phyloP scores from a whole-genome alignment of 2,329 filamentous ascomycete genomes.

The Cladosporium sp. region DNA sequence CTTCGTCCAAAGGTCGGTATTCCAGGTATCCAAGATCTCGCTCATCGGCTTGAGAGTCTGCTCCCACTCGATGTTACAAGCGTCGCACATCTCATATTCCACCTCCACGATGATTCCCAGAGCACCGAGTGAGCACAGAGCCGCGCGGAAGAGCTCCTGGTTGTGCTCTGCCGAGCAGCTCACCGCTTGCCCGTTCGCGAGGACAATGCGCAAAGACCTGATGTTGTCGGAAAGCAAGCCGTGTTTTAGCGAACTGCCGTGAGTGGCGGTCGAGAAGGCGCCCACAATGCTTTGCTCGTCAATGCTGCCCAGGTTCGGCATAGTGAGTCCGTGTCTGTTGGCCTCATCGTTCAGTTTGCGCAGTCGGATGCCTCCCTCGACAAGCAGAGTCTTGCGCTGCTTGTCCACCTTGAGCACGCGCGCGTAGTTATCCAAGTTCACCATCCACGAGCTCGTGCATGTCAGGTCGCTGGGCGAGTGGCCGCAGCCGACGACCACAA shows the following conservation, averaged over 20 bases:
- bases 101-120: constrained; percentile 88
- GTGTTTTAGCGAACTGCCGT: constrained; percentile 80
- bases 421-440: constrained; percentile 84
- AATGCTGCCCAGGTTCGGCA: constrained; percentile 92
- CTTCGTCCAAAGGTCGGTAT: constrained; percentile 69
- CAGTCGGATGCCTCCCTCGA: constrained; percentile 85
- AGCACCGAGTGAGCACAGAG: constrained; percentile 80
- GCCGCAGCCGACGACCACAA: constrained; percentile 82
- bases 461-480: constrained; percentile 92
- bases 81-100: constrained; percentile 73
- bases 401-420: constrained; percentile 66
- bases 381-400: constrained; percentile 61
- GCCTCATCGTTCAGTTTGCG: constrained; percentile 68
- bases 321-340: constrained; percentile 69
- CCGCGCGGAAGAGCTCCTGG: constrained; percentile 78
- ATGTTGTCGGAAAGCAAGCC: constrained; percentile 80
- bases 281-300: constrained; percentile 90
- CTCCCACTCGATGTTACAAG: constrained; percentile 80
- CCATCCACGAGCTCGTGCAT: constrained; percentile 87
- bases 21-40: constrained; percentile 67
- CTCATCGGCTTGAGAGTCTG: constrained; percentile 71
- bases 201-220: constrained; percentile 68
- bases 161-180: constrained; percentile 65
- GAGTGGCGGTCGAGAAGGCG: constrained; percentile 87
- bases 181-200: constrained; percentile 71